phyloP scores from a whole-genome alignment of 805 yeast genomes.

The Debaryomyces maramus region DNA sequence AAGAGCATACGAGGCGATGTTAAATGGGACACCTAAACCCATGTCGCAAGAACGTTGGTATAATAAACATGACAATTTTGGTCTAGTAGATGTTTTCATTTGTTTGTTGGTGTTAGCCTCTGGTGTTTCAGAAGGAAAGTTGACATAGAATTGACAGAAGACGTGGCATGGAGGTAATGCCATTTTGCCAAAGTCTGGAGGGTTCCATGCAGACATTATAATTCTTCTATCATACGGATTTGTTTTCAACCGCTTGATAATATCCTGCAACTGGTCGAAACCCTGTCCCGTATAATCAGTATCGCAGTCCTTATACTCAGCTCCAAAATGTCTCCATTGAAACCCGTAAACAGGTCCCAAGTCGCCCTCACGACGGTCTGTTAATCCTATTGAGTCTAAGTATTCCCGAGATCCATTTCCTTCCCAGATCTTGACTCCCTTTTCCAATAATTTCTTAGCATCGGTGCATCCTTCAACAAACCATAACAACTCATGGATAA shows the following conservation, averaged over 20 bases:
- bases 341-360: constrained; percentile 98
- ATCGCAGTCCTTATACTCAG: constrained; percentile 83
- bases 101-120: constrained; percentile 12
- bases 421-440: constrained; percentile 98
- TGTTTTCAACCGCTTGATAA: constrained; percentile 75
- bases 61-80: constrained; percentile 79
- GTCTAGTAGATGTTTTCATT: constrained; percentile 35
- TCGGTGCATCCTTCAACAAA: constrained; percentile 88
- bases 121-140: constrained; percentile 58
- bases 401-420: constrained; percentile 96
- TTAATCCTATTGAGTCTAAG: constrained; percentile 78
- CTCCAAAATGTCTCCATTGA: constrained; percentile 99
- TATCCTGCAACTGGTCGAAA: constrained; percentile 80
- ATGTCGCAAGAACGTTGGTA: constrained; percentile 98
- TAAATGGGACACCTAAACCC: constrained; percentile 99
- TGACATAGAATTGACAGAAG: constrained; percentile 92
- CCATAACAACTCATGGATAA: constrained; percentile 90
- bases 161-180: constrained; percentile 99
- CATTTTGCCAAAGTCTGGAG: constrained; percentile 90
- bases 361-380: constrained; percentile 85
- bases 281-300: constrained; percentile 87
- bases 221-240: constrained; percentile 95
- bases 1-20: constrained; percentile 94
- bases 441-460: constrained; percentile 71
- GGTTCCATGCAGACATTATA: constrained; percentile 97